A percentile compares a stretch with the other conserved stretches of the same genome.
These are phyloP conservation scores for Achlya hypogyna DNA, from an alignment of 352 stramenopile species.

Conservation along the genomic window DNA sequence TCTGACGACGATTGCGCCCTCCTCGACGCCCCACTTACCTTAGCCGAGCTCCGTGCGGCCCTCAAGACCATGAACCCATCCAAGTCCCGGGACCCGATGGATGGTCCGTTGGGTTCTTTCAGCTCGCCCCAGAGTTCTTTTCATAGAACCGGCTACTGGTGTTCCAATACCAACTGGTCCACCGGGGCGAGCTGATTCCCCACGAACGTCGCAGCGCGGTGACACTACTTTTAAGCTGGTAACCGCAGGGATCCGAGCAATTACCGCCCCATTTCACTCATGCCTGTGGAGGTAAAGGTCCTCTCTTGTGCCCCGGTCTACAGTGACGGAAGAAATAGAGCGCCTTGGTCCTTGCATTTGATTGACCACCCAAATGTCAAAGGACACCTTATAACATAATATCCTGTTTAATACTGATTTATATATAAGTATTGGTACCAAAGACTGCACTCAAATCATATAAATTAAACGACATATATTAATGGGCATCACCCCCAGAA, in stretches of 20 bases:
- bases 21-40: not conserved
- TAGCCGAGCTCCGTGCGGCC: not conserved
- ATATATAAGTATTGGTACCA: too few relatives aligned
- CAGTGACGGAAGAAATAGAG: too few relatives aligned
- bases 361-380: too few relatives aligned
- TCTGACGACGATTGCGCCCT: too few relatives aligned
- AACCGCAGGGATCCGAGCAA: slow-evolving; percentile 18
- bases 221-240: slow-evolving; percentile 22
- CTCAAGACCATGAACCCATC: not conserved
- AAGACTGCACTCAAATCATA: too few relatives aligned
- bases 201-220: slow-evolving; percentile 22
- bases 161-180: slow-evolving; percentile 20
- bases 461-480: too few relatives aligned
- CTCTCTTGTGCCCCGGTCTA: slow-evolving; percentile 19
- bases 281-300: slow-evolving; percentile 26
- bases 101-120: slow-evolving; percentile 23
- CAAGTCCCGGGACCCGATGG: slow-evolving; percentile 19
- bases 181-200: slow-evolving; percentile 18
- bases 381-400: too few relatives aligned
- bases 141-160: slow-evolving; percentile 22
- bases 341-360: too few relatives aligned
- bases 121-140: slow-evolving; percentile 22
- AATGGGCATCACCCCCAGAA: too few relatives aligned
- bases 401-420: too few relatives aligned
- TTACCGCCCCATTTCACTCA: slow-evolving; percentile 24